A percentile compares a stretch with the other conserved stretches of the same genome.
Evolutionary conservation across 2,329 filamentous ascomycete species (phyloP).

Genomic region (Stemphylium vesicarium): DNA sequence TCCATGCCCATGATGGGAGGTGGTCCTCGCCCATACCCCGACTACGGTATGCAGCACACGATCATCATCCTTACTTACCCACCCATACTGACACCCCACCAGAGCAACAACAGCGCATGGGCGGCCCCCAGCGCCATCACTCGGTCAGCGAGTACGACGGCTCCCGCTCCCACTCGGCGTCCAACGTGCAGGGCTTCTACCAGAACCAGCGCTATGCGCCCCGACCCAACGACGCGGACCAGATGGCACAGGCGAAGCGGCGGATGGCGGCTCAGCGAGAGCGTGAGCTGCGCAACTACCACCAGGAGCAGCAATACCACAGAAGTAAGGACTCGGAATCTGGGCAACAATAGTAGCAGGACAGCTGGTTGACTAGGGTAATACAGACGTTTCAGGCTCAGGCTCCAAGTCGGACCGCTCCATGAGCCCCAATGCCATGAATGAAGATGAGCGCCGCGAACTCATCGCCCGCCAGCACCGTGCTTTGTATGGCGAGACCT

Average conservation of each 20-base stretch:
- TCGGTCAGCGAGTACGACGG: conserved; percentile 85
- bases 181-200: conserved; percentile 92
- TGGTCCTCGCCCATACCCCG: conserved; percentile 61
- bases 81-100: conserved; percentile 15
- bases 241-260: conserved; percentile 99
- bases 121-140: conserved; percentile 74
- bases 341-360: conserved; percentile 65
- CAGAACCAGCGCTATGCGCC: conserved; percentile 89
- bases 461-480: conserved; percentile 95
- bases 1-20: conserved; percentile 70
- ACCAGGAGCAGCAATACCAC: conserved; percentile 99
- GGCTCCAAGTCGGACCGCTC: conserved; percentile 84
- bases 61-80: background rate
- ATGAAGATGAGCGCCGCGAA: conserved; percentile 94
- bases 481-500: conserved; percentile 83
- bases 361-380: conserved; percentile 61
- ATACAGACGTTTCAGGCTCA: conserved; percentile 72
- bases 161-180: conserved; percentile 73
- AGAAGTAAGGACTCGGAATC: conserved; percentile 90
- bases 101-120: conserved; percentile 70
- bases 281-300: conserved; percentile 98
- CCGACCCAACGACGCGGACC: conserved; percentile 90
- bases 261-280: conserved; percentile 99
- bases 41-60: conserved; percentile 60
- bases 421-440: conserved; percentile 84